These are phyloP conservation scores for Triticum urartu DNA, from an alignment of 176 grass and related monocot genomes.

Conservation along the genomic window DNA sequence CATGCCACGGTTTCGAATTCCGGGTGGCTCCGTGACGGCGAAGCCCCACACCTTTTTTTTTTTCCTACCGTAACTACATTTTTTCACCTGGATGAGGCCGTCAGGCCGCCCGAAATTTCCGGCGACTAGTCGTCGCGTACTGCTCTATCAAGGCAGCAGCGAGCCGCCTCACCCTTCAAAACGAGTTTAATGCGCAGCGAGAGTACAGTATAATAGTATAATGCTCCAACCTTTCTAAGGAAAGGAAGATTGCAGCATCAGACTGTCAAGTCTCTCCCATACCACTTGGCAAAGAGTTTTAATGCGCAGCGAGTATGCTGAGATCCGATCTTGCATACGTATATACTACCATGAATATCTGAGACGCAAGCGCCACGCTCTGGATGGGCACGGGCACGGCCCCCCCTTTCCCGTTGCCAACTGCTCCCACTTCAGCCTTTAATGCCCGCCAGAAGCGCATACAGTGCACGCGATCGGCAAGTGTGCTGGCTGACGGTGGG, in stretches of 20 bases:
- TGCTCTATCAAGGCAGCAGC: no score
- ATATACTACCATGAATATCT: not conserved
- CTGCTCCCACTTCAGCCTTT: not conserved
- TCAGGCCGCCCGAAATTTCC: no score
- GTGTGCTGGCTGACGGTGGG: not conserved
- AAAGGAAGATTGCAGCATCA: not conserved
- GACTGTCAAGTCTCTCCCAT: no score
- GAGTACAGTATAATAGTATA: not conserved
- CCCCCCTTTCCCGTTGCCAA: not conserved
- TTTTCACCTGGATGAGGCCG: not conserved
- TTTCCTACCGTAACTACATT: no score
- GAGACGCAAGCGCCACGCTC: not conserved
- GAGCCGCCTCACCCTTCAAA: not conserved
- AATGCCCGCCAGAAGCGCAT: not conserved
- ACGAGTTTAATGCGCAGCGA: not conserved
- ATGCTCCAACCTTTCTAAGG: not conserved
- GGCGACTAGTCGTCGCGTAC: not conserved
- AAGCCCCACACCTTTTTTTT: no score
- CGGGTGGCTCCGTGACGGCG: not conserved
- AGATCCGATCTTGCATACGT: not conserved
- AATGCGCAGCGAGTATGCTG: not conserved
- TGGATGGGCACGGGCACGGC: not conserved
- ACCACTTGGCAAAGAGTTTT: not conserved
- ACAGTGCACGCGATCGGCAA: not conserved
- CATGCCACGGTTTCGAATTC: not conserved